Evolutionary conservation across 169 alveolate genomes (phyloP).

Genomic region (Cyclospora cayetanensis): DNA sequence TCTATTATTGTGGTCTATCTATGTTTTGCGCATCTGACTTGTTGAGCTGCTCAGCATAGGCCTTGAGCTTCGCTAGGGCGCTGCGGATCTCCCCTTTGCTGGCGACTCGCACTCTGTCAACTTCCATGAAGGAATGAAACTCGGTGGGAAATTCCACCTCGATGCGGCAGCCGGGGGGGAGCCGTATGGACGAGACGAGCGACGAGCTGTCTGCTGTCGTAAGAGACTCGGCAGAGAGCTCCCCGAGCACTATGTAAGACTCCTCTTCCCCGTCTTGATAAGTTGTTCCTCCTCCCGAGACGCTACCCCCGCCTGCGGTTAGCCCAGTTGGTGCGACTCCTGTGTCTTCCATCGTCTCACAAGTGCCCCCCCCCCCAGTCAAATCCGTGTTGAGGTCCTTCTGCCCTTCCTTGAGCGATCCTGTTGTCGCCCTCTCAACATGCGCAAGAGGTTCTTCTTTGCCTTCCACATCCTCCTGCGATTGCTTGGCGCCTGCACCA

Average conservation of each 20-base stretch:
- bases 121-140: background rate
- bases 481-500: too few relatives aligned
- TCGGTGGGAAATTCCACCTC: constrained; percentile 1
- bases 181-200: background rate
- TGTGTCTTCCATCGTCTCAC: background rate
- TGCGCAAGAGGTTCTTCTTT: too few relatives aligned
- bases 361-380: background rate
- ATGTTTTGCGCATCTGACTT: too few relatives aligned
- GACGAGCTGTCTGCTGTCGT: background rate
- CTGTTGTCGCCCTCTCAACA: too few relatives aligned
- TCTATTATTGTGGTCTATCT: too few relatives aligned
- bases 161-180: background rate
- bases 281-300: background rate
- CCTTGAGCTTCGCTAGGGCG: background rate
- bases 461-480: too few relatives aligned
- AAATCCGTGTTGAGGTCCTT: too few relatives aligned
- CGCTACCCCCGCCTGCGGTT: background rate
- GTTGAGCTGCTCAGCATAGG: background rate
- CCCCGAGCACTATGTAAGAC: background rate
- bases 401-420: too few relatives aligned
- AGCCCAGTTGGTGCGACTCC: background rate
- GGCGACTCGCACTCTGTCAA: background rate
- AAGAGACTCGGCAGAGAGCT: background rate
- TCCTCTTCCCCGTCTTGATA: background rate
- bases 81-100: background rate